Conservation (phyloP, 1,139 yeast species). For the Diutina rugosa region DNA sequence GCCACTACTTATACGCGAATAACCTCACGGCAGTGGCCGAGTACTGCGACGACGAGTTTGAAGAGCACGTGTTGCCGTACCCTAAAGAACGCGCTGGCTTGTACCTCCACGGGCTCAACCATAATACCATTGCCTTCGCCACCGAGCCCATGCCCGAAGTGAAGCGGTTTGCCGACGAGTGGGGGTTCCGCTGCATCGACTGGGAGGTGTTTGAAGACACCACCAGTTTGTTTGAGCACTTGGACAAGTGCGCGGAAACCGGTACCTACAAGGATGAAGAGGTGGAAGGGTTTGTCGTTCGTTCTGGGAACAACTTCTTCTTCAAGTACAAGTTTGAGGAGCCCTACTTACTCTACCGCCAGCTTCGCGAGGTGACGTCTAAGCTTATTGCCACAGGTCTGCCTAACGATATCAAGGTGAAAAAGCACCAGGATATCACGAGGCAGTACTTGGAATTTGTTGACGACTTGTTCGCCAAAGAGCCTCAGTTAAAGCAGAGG, state of each 20-base stretch:
- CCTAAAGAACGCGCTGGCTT: constrained; percentile 57
- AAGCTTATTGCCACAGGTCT: constrained; percentile 22
- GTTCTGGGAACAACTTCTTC: constrained; percentile 47
- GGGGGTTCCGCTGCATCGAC: constrained; percentile 57
- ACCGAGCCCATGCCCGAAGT: constrained; percentile 59
- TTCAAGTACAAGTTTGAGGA: constrained; percentile 94
- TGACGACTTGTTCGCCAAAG: constrained; percentile 33
- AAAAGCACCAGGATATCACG: constrained; percentile 44
- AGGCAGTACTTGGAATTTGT: constrained; percentile 59
- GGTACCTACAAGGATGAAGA: constrained; percentile 67
- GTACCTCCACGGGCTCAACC: constrained; percentile 80
- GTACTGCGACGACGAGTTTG: constrained; percentile 84
- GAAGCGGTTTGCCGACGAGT: constrained; percentile 42
- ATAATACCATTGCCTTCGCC: constrained; percentile 47
- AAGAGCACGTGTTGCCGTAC: constrained; percentile 86
- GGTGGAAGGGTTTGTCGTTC: constrained; percentile 86
- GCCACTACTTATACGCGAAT: constrained; percentile 31
- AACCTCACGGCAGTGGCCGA: constrained; percentile 84
- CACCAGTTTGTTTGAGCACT: constrained; percentile 30
- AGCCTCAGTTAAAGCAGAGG: constrained; percentile 30
- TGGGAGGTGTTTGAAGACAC: constrained; percentile 27
- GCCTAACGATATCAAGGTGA: neutral
- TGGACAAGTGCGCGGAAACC: constrained; percentile 44
- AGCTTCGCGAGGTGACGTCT: constrained; percentile 80
- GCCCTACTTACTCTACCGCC: constrained; percentile 84